Percentiles rank a stretch among this genome's conserved stretches.
Conservation (phyloP, 163 green algal genomes). For the Chlamydomonas reinhardtii region DNA sequence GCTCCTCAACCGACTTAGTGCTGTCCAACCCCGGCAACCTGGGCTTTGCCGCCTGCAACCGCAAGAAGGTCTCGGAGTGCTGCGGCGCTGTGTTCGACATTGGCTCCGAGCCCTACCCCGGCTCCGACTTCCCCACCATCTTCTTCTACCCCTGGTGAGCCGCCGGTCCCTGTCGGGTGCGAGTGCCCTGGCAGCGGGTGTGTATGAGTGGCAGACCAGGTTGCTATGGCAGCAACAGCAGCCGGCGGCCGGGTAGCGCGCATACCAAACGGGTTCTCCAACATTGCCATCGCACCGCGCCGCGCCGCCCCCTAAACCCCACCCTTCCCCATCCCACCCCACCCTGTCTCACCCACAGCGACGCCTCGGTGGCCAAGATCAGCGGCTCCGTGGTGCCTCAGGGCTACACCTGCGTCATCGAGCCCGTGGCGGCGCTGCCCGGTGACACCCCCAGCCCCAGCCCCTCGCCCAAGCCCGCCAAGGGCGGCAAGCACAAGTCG, state of each 20-base stretch:
- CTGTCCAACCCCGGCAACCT: slow-evolving; percentile 22
- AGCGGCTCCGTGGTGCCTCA: background rate
- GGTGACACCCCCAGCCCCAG: background rate
- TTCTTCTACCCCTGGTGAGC: slow-evolving; percentile 41
- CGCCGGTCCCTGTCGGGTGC: too few relatives aligned
- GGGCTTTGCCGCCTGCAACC: slow-evolving; percentile 43
- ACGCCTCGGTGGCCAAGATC: background rate
- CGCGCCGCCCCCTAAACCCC: too few relatives aligned
- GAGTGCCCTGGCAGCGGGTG: too few relatives aligned
- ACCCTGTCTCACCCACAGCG: too few relatives aligned
- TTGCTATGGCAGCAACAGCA: too few relatives aligned
- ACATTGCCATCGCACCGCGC: too few relatives aligned
- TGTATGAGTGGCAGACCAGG: too few relatives aligned
- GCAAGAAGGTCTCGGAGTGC: slow-evolving; percentile 24
- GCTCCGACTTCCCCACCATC: slow-evolving; percentile 32
- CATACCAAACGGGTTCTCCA: too few relatives aligned
- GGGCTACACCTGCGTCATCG: slow-evolving; percentile 7
- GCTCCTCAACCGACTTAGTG: slow-evolving; percentile 2
- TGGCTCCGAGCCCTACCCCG: slow-evolving; percentile 18
- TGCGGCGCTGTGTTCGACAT: slow-evolving; percentile 46
- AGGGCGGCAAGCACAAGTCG: background rate
- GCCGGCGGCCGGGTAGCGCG: too few relatives aligned
- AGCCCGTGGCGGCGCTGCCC: slow-evolving; percentile 24
- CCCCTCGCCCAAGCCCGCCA: background rate
- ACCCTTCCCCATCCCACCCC: background rate